These are phyloP conservation scores for Phaeophleospora eucalypticola DNA, from an alignment of 2,329 filamentous ascomycete genomes.

Conservation along the genomic window DNA sequence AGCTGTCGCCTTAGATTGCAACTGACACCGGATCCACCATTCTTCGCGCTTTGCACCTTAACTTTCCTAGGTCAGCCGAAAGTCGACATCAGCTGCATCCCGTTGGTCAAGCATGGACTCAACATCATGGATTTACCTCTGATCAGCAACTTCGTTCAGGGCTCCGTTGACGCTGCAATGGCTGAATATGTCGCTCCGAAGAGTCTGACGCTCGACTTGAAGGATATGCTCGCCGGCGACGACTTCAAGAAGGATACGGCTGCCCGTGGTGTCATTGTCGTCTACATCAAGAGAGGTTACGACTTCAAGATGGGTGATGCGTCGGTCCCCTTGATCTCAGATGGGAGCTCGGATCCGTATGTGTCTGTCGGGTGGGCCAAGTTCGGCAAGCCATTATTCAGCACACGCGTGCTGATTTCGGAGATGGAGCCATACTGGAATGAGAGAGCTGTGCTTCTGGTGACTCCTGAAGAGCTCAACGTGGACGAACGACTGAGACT, in stretches of 20 bases:
- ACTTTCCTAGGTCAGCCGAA: constrained; percentile 73
- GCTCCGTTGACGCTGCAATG: constrained; percentile 67
- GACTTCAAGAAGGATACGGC: constrained; percentile 74
- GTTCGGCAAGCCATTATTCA: constrained; percentile 66
- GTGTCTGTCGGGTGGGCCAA: constrained; percentile 73
- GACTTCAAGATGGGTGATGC: constrained; percentile 70
- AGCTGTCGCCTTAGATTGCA: constrained; percentile 66
- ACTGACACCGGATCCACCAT: constrained; percentile 70
- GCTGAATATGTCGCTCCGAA: constrained; percentile 74
- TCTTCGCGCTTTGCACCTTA: constrained; percentile 69
- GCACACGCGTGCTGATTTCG: constrained; percentile 60
- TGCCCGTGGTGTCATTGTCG: constrained; percentile 60
- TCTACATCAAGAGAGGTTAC: constrained; percentile 62
- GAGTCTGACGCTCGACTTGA: constrained; percentile 67
- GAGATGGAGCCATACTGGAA: constrained; percentile 69
- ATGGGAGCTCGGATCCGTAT: constrained; percentile 65
- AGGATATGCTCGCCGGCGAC: constrained; percentile 72
- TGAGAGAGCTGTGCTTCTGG: constrained; percentile 65
- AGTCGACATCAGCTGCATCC: constrained; percentile 66
- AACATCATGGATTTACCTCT: constrained; percentile 74
- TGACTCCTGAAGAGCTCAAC: constrained; percentile 67
- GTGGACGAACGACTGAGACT: constrained; percentile 61
- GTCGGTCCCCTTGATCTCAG: constrained; percentile 52
- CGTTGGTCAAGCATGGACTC: constrained; percentile 63
- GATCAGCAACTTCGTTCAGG: constrained; percentile 71